Base-by-base conservation (phyloP, 169 alveolate genomes). In the Cryptosporidium bovis region DNA sequence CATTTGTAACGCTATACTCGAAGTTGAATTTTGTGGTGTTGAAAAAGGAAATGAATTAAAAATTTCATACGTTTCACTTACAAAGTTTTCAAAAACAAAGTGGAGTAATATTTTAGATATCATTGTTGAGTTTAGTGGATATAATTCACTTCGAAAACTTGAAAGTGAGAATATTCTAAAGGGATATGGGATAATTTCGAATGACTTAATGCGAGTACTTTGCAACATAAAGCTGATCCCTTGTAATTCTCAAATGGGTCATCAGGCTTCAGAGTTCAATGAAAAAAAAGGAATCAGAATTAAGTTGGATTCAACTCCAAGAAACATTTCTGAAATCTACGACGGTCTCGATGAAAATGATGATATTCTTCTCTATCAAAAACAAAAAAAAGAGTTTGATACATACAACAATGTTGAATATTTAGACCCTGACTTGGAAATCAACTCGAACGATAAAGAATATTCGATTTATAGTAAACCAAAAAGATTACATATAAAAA, bases 291-390 rank as follows among this genome's bases (percentile, higher is more conserved):
- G 34, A 7, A 69, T 31, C 0, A 66, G 56, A 7, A 6, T 56
- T 34, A 51, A 64, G 51, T 24, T 51, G 0, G 36, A 69, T 16
- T 16, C 56, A 31, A 51, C 51, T n/a, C 15, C 8, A 3, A 29
- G 1, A 1, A 13, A 5, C 18, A 18, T 27, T 7, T 20, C 18
- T 27, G 65, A 71, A 24, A 20, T 77, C 13, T 77, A 56, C 27
- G 87, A 77, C 56, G 87, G 87, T n/a, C 64, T 77, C 56, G 87
- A 77, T 15, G 50, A 33, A n/a, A 36, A 71, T 1, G 87, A 77
- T 10, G 69, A 77, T 56, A n/a, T 33, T 18, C 24, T 60, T 16
- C 13, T 50, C 2, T 4, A 10, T n/a, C 67, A 16, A 69, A 40
- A 40, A 40, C 46, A 69, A 34, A 53, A 69, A 16, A 66, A 55